These are phyloP conservation scores for Ochetophila trinervis DNA, from an alignment of 306 rosid species.

Conservation along the genomic window DNA sequence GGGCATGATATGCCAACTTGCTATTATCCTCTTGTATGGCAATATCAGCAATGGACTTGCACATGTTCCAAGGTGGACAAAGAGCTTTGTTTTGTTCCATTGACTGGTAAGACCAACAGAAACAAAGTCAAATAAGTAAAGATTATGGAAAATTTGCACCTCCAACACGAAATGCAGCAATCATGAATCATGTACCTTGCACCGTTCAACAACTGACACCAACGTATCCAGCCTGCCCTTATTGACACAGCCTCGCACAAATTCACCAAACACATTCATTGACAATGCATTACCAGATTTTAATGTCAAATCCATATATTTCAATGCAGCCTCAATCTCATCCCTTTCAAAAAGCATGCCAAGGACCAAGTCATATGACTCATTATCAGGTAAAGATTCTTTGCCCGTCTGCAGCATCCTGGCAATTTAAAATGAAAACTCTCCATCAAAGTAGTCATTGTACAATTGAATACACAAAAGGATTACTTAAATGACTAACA, in stretches of 20 bases:
- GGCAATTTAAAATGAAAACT: slow-evolving; percentile 29
- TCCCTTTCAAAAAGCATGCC: slow-evolving; percentile 57
- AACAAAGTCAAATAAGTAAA: slow-evolving; percentile 23
- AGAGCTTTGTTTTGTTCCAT: slow-evolving; percentile 92
- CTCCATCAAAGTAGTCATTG: slow-evolving; percentile 12
- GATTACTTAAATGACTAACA: background rate
- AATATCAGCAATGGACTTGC: slow-evolving; percentile 57
- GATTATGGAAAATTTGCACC: slow-evolving; percentile 19
- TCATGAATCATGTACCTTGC: slow-evolving; percentile 52
- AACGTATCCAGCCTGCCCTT: slow-evolving; percentile 68
- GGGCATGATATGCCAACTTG: slow-evolving; percentile 69
- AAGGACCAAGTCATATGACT: slow-evolving; percentile 72
- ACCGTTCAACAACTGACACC: slow-evolving; percentile 74
- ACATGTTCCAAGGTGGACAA: slow-evolving; percentile 76
- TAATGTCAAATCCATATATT: slow-evolving; percentile 60
- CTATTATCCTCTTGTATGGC: slow-evolving; percentile 69
- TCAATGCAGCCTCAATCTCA: slow-evolving; percentile 64
- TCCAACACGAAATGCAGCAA: slow-evolving; percentile 4
- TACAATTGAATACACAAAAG: background rate
- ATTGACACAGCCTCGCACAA: slow-evolving; percentile 50
- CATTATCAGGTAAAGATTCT: slow-evolving; percentile 71
- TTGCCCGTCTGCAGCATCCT: slow-evolving; percentile 84
- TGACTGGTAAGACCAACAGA: slow-evolving; percentile 47
- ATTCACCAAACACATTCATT: slow-evolving; percentile 47
- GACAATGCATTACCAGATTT: slow-evolving; percentile 72